A percentile compares a stretch with the other conserved stretches of the same genome.
These are phyloP conservation scores for Cyberlindnera mycetangii DNA, from an alignment of 805 yeast genomes.

Conservation along the genomic window DNA sequence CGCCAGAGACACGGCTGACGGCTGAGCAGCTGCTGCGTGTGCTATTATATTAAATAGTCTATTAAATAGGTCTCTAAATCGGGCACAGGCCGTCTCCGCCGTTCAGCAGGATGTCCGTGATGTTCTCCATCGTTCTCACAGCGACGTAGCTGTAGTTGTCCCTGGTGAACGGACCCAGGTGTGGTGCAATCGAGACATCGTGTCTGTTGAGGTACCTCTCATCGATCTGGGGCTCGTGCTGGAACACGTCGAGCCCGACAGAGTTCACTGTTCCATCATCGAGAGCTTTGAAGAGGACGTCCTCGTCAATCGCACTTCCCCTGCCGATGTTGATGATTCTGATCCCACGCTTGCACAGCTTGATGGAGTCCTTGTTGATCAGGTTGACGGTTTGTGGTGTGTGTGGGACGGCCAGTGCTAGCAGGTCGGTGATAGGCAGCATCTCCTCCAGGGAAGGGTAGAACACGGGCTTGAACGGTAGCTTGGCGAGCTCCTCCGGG, in stretches of 20 bases:
- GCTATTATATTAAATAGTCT: no score
- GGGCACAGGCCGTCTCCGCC: conserved; percentile 12
- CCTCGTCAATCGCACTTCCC: conserved; percentile 65
- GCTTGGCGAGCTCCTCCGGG: conserved; percentile 30
- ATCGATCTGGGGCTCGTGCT: conserved; percentile 57
- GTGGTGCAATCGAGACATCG: conserved; percentile 61
- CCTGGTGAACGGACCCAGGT: conserved; percentile 65
- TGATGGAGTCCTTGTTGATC: conserved; percentile 46
- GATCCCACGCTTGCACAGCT: conserved; percentile 48
- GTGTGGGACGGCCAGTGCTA: conserved; percentile 68
- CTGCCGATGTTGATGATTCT: conserved; percentile 74
- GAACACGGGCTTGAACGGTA: conserved; percentile 46
- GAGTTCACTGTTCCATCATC: conserved; percentile 56
- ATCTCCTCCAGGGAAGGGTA: conserved; percentile 43
- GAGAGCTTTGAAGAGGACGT: conserved; percentile 59
- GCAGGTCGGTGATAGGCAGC: conserved; percentile 45
- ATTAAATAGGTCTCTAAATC: neutral
- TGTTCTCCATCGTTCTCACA: conserved; percentile 51
- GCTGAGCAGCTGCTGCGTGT: neutral
- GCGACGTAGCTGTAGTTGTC: conserved; percentile 55
- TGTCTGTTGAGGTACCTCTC: conserved; percentile 48
- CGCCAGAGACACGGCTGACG: conserved; percentile 6
- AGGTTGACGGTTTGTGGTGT: conserved; percentile 54
- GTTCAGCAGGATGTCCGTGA: conserved; percentile 16
- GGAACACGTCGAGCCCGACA: conserved; percentile 74